These are phyloP conservation scores for Scutellaria baicalensis DNA, from an alignment of 257 asterid genomes.

Conservation along the genomic window DNA sequence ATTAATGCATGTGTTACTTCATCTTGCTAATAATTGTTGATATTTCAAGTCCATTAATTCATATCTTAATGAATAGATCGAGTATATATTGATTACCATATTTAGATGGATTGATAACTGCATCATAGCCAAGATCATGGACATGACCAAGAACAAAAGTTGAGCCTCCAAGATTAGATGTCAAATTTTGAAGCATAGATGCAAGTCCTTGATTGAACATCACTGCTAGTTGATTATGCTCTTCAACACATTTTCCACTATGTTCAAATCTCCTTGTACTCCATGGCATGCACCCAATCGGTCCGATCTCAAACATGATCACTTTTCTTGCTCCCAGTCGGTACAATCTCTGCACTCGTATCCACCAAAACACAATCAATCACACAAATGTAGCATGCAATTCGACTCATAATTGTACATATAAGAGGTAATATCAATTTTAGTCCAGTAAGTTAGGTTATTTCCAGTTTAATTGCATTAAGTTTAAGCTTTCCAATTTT, in stretches of 20 bases:
- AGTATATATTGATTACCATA: no score
- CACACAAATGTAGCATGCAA: no score
- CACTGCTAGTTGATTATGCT: conserved; percentile 32
- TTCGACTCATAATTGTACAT: background rate
- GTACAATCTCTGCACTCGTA: conserved; percentile 42
- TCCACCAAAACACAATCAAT: background rate
- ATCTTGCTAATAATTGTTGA: no score
- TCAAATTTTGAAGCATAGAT: conserved; percentile 30
- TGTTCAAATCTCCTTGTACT: conserved; percentile 17
- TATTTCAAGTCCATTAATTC: no score
- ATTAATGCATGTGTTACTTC: no score
- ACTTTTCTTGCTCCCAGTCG: conserved; percentile 60
- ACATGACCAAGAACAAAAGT: conserved; percentile 45
- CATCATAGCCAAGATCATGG: conserved; percentile 48
- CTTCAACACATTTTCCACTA: conserved; percentile 41
- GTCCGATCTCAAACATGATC: conserved; percentile 64
- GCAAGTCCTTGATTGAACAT: conserved; percentile 40
- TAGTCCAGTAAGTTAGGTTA: no score
- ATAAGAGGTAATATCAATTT: no score
- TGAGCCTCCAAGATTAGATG: conserved; percentile 33
- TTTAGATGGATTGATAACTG: conserved; percentile 16
- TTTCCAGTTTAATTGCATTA: no score
- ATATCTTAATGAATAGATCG: no score
- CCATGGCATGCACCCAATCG: conserved; percentile 76
- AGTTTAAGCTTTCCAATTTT: no score